These are phyloP conservation scores for Kockovaella imperatae DNA, from an alignment of 768 basidiomycete genomes.

Conservation along the genomic window DNA sequence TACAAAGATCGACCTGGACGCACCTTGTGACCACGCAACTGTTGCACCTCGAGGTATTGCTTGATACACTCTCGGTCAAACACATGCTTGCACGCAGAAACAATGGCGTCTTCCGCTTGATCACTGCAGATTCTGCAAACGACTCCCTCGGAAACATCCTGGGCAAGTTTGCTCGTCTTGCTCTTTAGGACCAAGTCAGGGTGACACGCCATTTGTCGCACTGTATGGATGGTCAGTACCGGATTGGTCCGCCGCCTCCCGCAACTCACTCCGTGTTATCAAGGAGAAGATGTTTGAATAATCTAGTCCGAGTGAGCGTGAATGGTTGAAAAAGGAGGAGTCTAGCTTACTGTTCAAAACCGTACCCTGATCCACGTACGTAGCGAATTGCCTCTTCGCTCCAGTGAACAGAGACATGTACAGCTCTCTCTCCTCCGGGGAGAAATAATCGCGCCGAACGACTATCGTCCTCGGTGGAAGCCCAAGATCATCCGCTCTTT, in stretches of 20 bases:
- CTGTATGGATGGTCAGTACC: conserved; percentile 6
- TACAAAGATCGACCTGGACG: conserved; percentile 26
- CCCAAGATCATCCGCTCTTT: conserved; percentile 92
- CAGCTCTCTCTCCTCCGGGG: conserved; percentile 91
- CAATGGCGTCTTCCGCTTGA: conserved; percentile 88
- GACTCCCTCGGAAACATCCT: conserved; percentile 63
- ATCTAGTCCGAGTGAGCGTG: conserved; percentile 20
- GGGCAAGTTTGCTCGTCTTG: conserved; percentile 55
- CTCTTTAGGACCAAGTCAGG: conserved; percentile 87
- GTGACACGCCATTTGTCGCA: conserved; percentile 48
- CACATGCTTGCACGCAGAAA: conserved; percentile 84
- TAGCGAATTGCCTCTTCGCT: conserved; percentile 81
- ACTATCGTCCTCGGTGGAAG: conserved; percentile 85
- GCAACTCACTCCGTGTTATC: conserved; percentile 72
- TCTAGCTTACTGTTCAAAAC: conserved; percentile 74
- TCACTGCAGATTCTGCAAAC: conserved; percentile 96
- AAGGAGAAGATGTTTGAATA: conserved; percentile 50
- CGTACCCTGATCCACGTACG: conserved; percentile 83
- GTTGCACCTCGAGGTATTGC: conserved; percentile 76
- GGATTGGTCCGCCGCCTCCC: conserved; percentile 5
- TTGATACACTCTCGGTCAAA: conserved; percentile 94
- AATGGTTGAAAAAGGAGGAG: not conserved
- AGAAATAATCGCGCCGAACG: conserved; percentile 84
- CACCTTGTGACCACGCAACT: conserved; percentile 49
- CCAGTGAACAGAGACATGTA: conserved; percentile 86